Evolutionary conservation across 2,329 filamentous ascomycete genomes (phyloP).

Genomic region (Arthrobotrys megalospora): DNA sequence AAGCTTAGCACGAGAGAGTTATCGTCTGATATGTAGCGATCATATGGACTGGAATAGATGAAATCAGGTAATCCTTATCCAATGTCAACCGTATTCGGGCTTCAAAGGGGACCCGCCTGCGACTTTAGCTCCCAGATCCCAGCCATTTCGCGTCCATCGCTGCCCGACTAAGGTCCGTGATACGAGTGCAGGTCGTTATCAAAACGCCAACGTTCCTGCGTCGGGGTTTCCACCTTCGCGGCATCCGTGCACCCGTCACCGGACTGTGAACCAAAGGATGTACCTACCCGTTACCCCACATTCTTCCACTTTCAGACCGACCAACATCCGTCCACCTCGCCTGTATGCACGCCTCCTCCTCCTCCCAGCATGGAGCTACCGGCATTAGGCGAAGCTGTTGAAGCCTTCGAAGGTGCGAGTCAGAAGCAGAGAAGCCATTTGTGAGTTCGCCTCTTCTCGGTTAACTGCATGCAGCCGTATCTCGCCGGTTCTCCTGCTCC

Average conservation of each 20-base stretch:
- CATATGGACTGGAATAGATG: background rate
- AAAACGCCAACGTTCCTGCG: conserved; percentile 1
- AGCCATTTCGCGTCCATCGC: too few relatives aligned
- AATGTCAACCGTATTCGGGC: conserved; percentile 10
- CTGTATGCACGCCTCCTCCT: conserved; percentile 28
- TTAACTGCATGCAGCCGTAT: background rate
- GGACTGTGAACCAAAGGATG: background rate
- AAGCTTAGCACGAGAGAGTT: conserved; percentile 9
- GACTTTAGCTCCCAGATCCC: too few relatives aligned
- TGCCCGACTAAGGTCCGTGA: too few relatives aligned
- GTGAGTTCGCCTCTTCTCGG: conserved; percentile 18
- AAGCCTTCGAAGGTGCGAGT: conserved; percentile 14
- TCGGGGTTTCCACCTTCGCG: background rate
- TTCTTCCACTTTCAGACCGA: conserved; percentile 1
- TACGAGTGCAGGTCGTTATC: too few relatives aligned
- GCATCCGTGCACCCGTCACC: conserved; percentile 12
- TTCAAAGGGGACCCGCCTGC: background rate
- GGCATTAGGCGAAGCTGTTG: conserved; percentile 31
- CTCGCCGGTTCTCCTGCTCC: background rate
- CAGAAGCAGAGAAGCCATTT: conserved; percentile 27
- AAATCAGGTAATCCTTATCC: conserved; percentile 14
- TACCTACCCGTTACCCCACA: conserved; percentile 17
- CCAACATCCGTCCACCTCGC: background rate
- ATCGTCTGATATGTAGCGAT: conserved; percentile 5
- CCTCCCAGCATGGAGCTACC: conserved; percentile 9